A percentile compares a stretch with the other conserved stretches of the same genome.
These are phyloP conservation scores for Euclidium syriacum DNA, from an alignment of 345 rosid genomes.

Conservation along the genomic window DNA sequence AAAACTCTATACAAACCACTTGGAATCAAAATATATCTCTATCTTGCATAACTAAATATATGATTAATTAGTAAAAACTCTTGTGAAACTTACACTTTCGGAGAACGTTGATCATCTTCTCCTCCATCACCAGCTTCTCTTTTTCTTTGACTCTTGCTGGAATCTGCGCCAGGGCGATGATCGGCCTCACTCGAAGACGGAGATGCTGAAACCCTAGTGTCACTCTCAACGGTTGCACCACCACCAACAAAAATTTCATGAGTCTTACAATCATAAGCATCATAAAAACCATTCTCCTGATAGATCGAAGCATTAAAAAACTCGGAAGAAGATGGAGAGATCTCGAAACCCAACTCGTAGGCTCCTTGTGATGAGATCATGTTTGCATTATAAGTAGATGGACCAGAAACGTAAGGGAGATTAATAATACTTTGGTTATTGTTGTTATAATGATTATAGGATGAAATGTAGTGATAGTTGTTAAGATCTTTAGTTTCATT, in stretches of 20 bases:
- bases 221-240: constrained; percentile 26
- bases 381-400: constrained; percentile 27
- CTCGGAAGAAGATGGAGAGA: constrained; percentile 46
- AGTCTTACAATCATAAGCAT: constrained; percentile 22
- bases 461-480: constrained; percentile 32
- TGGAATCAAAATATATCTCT: not conserved
- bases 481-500: constrained; percentile 51
- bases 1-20: no score
- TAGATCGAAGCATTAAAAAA: constrained; percentile 31
- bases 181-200: constrained; percentile 58
- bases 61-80: not conserved
- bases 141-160: constrained; percentile 37
- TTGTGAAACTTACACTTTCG: constrained; percentile 40
- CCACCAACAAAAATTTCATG: constrained; percentile 19
- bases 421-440: constrained; percentile 5
- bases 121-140: constrained; percentile 29
- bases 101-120: constrained; percentile 45
- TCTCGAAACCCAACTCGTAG: constrained; percentile 50
- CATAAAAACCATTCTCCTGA: constrained; percentile 30
- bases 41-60: not conserved
- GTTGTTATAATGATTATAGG: constrained; percentile 18
- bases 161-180: constrained; percentile 43
- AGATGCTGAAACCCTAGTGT: constrained; percentile 42
- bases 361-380: constrained; percentile 39
- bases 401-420: constrained; percentile 39